These are phyloP conservation scores for Penicillium decumbens DNA, from an alignment of 2,329 filamentous ascomycete genomes.

Conservation along the genomic window DNA sequence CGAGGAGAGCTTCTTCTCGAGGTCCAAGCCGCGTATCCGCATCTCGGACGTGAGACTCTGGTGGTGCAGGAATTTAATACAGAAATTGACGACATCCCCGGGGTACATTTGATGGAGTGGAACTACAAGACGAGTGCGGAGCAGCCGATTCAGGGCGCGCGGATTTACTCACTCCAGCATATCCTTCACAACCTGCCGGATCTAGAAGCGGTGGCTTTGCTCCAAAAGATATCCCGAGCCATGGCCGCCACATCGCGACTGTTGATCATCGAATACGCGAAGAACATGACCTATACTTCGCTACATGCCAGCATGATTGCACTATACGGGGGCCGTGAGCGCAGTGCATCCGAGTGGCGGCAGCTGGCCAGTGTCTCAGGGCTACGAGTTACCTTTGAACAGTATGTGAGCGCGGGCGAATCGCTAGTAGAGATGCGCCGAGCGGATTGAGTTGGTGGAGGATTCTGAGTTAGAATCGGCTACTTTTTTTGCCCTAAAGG, in stretches of 20 bases:
- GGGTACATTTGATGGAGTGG: conserved; percentile 32
- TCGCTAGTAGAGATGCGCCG: conserved; percentile 37
- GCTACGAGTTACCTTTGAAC: conserved; percentile 35
- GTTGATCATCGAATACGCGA: conserved; percentile 36
- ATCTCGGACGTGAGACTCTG: conserved; percentile 25
- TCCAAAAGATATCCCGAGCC: conserved; percentile 35
- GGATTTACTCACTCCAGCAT: conserved; percentile 34
- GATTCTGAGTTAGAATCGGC: background rate
- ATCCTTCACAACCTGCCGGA: conserved; percentile 39
- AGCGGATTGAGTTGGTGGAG: background rate
- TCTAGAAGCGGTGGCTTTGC: conserved; percentile 32
- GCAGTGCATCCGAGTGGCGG: conserved; percentile 35
- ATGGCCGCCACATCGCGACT: conserved; percentile 34
- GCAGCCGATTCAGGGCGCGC: conserved; percentile 32
- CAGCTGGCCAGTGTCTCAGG: conserved; percentile 32
- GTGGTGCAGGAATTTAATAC: conserved; percentile 38
- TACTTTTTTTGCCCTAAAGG: too few relatives aligned
- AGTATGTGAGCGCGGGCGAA: conserved; percentile 31
- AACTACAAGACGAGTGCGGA: conserved; percentile 33
- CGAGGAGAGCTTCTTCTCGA: conserved; percentile 37
- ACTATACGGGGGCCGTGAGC: conserved; percentile 33
- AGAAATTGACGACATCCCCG: conserved; percentile 24
- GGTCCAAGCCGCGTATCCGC: conserved; percentile 32
- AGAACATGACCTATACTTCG: conserved; percentile 33
- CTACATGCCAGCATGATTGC: conserved; percentile 39